phyloP scores from a whole-genome alignment of 805 yeast genomes.

The Candida maris region DNA sequence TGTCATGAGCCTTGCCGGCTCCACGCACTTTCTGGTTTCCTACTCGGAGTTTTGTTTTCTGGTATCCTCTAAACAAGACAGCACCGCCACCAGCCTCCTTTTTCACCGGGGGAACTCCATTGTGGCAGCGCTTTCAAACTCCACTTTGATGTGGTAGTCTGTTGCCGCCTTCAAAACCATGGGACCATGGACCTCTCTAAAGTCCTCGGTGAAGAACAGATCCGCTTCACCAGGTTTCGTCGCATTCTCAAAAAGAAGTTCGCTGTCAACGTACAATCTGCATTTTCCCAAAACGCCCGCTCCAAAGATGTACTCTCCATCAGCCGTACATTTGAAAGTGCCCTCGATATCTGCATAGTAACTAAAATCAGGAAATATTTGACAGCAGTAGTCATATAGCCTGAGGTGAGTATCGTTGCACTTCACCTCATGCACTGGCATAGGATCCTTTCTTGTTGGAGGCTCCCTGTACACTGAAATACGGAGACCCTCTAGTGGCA shows the following conservation, averaged over 20 bases:
- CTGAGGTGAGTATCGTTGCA: neutral
- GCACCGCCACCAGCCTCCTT: constrained; percentile 40
- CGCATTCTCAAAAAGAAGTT: constrained; percentile 43
- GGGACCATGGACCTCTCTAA: too few species aligned
- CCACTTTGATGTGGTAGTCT: constrained; percentile 36
- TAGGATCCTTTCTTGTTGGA: constrained; percentile 2
- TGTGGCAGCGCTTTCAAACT: constrained; percentile 42
- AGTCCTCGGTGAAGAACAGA: too few species aligned
- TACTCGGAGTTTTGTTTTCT: too few species aligned
- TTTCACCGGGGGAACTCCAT: constrained; percentile 20
- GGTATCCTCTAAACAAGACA: too few species aligned
- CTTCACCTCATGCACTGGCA: constrained; percentile 2
- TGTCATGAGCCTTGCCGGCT: constrained; percentile 48
- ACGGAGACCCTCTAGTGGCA: neutral
- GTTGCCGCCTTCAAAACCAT: too few species aligned
- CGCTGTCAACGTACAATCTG: constrained; percentile 38
- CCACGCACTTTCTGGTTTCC: too few species aligned
- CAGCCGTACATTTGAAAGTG: constrained; percentile 34
- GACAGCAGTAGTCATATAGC: constrained; percentile 29
- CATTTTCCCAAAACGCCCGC: constrained; percentile 41
- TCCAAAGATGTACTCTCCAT: constrained; percentile 39
- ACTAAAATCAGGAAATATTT: constrained; percentile 16
- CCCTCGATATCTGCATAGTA: constrained; percentile 40
- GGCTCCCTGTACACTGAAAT: constrained; percentile 17
- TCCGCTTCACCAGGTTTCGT: constrained; percentile 37